Evolutionary conservation across 768 basidiomycete genomes (phyloP).

Genomic region (Ramaria sp.): DNA sequence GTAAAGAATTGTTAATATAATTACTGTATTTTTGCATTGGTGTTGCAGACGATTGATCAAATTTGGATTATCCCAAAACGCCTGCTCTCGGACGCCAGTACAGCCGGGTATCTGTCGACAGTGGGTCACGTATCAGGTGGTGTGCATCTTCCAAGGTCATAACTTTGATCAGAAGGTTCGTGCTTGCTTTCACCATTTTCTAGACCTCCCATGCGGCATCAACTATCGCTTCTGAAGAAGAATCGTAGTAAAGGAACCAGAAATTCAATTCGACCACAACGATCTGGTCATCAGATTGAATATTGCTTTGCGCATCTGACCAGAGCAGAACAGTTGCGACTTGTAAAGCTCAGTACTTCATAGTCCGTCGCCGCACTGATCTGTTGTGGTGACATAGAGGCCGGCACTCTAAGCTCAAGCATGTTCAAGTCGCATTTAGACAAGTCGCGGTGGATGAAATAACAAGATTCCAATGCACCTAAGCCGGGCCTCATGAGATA

Average conservation of each 20-base stretch:
- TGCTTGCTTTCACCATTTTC: too few relatives aligned
- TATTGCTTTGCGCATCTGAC: not conserved
- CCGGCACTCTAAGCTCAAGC: conserved; percentile 18
- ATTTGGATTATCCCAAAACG: too few relatives aligned
- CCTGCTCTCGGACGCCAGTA: too few relatives aligned
- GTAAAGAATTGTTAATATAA: too few relatives aligned
- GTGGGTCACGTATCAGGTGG: too few relatives aligned
- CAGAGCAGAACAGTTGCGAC: not conserved
- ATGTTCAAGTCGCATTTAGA: conserved; percentile 15
- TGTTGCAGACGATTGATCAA: too few relatives aligned
- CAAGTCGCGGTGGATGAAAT: conserved; percentile 24
- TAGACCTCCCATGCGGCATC: conserved; percentile 2
- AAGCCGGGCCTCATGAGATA: conserved; percentile 18
- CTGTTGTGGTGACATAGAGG: not conserved
- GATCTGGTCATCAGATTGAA: not conserved
- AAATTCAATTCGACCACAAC: not conserved
- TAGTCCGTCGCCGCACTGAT: not conserved
- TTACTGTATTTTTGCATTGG: too few relatives aligned
- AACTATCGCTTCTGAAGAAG: not conserved
- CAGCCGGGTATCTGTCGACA: too few relatives aligned
- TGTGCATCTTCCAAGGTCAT: too few relatives aligned
- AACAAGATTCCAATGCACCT: conserved; percentile 22
- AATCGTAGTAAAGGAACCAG: not conserved
- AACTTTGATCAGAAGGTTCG: too few relatives aligned
- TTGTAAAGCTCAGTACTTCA: not conserved